These are phyloP conservation scores for Byssochlamys sp. DNA, from an alignment of 2,329 filamentous ascomycete species.

Conservation along the genomic window DNA sequence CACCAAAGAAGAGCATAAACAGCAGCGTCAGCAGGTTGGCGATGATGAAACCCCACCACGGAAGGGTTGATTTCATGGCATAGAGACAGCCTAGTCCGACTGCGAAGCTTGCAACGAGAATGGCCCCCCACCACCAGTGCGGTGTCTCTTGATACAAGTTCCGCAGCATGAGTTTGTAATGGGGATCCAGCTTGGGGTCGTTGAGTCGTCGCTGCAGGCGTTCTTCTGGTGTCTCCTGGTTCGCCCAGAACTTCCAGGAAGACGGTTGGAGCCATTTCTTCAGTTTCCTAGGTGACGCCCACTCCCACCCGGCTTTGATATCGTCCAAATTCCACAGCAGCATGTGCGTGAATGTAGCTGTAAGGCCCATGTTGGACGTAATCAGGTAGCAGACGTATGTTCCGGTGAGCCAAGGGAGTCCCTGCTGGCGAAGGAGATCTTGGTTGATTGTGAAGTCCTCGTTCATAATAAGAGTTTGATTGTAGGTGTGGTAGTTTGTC, in stretches of 20 bases:
- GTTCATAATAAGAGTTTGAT: conserved; percentile 37
- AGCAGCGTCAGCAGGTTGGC: conserved; percentile 26
- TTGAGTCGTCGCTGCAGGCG: conserved; percentile 2
- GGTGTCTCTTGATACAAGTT: conserved; percentile 33
- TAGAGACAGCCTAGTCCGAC: conserved; percentile 34
- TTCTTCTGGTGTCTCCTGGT: conserved; percentile 5
- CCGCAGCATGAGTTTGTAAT: conserved; percentile 33
- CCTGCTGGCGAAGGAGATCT: conserved; percentile 22
- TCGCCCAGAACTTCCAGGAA: conserved; percentile 5
- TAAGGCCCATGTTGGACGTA: conserved; percentile 38
- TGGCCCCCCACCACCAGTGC: conserved; percentile 33
- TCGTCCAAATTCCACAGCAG: conserved; percentile 32
- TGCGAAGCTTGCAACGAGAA: conserved; percentile 26
- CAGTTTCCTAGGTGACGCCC: conserved; percentile 4
- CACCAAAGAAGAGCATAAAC: conserved; percentile 34
- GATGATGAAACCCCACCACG: conserved; percentile 38
- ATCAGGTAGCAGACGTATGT: conserved; percentile 35
- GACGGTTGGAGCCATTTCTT: conserved; percentile 4
- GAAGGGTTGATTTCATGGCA: conserved; percentile 26
- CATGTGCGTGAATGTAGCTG: conserved; percentile 40
- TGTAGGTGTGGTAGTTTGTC: conserved; percentile 29
- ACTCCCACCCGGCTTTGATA: conserved; percentile 28
- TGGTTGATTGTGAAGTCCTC: conserved; percentile 30
- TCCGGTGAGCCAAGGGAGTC: conserved; percentile 36
- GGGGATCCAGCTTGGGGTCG: conserved; percentile 24